phyloP scores from a whole-genome alignment of 1,284 basidiomycete species.

The Trichosporon sp. region DNA sequence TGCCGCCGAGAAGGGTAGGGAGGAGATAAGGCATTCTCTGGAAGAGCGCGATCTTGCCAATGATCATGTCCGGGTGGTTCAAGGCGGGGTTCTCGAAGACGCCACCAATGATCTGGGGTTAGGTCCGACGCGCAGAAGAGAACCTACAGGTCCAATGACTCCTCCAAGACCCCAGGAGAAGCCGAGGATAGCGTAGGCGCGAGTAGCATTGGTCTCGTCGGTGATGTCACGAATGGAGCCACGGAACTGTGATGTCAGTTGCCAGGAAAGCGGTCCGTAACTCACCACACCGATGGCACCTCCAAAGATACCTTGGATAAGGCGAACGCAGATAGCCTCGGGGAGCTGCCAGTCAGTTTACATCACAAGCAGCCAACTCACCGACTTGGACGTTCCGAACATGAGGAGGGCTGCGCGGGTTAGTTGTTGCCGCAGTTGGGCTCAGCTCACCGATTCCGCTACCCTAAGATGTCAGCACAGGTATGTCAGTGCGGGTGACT shows the following conservation, averaged over 20 bases:
- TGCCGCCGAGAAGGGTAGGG: conserved; percentile 76
- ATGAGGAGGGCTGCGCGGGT: conserved; percentile 61
- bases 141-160: conserved; percentile 53
- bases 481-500: conserved; percentile 60
- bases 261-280: conserved; percentile 4
- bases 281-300: conserved; percentile 88
- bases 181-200: conserved; percentile 90
- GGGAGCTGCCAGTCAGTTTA: conserved; percentile 58
- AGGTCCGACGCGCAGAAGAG: background rate
- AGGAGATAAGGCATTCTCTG: conserved; percentile 85
- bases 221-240: conserved; percentile 87
- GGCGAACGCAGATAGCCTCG: conserved; percentile 82
- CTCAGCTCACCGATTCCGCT: conserved; percentile 44
- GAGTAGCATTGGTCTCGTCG: conserved; percentile 76
- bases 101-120: conserved; percentile 70
- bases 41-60: conserved; percentile 68
- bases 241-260: conserved; percentile 57
- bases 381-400: conserved; percentile 81
- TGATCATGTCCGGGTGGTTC: conserved; percentile 74
- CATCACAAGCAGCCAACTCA: conserved; percentile 30
- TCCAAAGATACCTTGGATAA: conserved; percentile 92
- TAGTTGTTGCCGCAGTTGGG: background rate
- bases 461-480: conserved; percentile 38
- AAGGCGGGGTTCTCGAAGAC: conserved; percentile 79
- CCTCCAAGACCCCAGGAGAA: conserved; percentile 97